Conservation (phyloP, 352 stramenopile species). For the Phytopythium kandeliae region DNA sequence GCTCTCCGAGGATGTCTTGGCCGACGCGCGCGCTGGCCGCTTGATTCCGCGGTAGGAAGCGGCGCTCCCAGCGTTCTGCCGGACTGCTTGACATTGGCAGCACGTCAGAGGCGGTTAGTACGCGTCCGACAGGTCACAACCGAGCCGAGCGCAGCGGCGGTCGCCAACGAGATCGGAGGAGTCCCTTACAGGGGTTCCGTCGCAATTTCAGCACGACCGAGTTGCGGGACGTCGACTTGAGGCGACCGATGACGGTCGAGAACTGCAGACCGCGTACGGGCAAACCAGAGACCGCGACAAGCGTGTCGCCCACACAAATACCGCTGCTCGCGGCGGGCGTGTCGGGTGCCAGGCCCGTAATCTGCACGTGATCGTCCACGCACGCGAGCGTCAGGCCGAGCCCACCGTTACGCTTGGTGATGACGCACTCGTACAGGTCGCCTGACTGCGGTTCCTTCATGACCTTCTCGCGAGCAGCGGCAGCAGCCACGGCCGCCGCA, state of each 20-base stretch:
- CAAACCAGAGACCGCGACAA: conserved; percentile 66
- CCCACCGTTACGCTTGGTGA: conserved; percentile 74
- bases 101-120: conserved; percentile 4
- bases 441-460: conserved; percentile 81
- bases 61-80: conserved; percentile 50
- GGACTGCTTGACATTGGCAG: conserved; percentile 28
- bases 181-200: conserved; percentile 69
- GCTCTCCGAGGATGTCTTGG: conserved; percentile 52
- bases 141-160: no score
- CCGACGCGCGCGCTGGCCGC: conserved; percentile 36
- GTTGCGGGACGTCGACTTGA: conserved; percentile 76
- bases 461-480: conserved; percentile 60
- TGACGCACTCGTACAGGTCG: conserved; percentile 82
- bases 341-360: conserved; percentile 65
- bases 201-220: conserved; percentile 77
- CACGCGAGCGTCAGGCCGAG: conserved; percentile 71
- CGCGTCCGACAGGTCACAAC: background rate
- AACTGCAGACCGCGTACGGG: conserved; percentile 76
- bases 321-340: conserved; percentile 66
- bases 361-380: conserved; percentile 82
- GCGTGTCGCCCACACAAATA: conserved; percentile 74
- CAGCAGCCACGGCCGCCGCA: conserved; percentile 21
- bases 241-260: conserved; percentile 70
- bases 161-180: no score
- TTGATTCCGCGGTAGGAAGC: conserved; percentile 57